Base-by-base conservation (phyloP, 1,139 yeast species). In the Candida buenavistaensis region DNA sequence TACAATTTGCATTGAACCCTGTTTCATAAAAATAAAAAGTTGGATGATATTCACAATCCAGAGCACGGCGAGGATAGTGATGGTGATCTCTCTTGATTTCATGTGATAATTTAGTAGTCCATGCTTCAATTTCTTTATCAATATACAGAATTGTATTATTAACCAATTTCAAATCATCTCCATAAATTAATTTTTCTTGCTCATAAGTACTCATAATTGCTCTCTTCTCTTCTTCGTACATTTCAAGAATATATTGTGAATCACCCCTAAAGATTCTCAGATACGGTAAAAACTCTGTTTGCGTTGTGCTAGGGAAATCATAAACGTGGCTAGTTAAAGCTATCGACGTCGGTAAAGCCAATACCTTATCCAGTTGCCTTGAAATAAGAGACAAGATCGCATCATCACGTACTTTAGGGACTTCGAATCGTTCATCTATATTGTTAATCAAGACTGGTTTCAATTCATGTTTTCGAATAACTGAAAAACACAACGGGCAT, bases 401-500 rank as follows among this genome's bases (percentile, higher is more conserved):
- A 21, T 80, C 83, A 26, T 77, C 74, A 6, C 81, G 81, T 3
- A 75, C 64, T 32, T 67, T 69, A 0, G 96, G 95, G 2, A 68
- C 62, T 38, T 78, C 85, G 38, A 76, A 74, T 30, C 75, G 55
- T 30, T 75, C 82, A 47, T 82, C 85, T 3, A 71, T 53, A 19
- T 63, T 62, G 37, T 68, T 70, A 21, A 82, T 68, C 41, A 83
- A 60, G 2, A 88, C 97, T 0, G 97, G 94, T 39, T 80, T 73
- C 7, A 82, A 65, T 33, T 79, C 80, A 6, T 63, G 59, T 14
- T 76, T 72, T 28, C 80, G 70, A 11, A 92, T 78, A 20, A 75
- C 63, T 31, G 81, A 80, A 5, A 80, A 73, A 57, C 99, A 94
- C 15, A 94, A 63, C 0, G 99, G 98, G 54, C 99, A 94, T 37